A percentile compares a stretch with the other conserved stretches of the same genome.
Evolutionary conservation across 768 basidiomycete genomes (phyloP).

Genomic region (Amanita pseudoporphyria): DNA sequence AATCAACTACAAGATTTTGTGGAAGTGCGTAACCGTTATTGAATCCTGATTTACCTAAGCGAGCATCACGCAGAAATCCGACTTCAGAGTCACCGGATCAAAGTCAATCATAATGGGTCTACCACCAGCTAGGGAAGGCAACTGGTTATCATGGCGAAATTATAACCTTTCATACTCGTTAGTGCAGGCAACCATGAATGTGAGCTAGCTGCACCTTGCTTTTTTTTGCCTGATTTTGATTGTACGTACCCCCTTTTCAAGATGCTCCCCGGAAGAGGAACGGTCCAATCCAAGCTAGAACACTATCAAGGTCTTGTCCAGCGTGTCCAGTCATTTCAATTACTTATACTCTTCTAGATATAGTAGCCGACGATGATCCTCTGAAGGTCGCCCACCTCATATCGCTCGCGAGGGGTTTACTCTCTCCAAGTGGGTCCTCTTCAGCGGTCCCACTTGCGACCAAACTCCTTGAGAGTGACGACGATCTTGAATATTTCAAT

Average conservation of each 20-base stretch:
- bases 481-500: slow-evolving; percentile 15
- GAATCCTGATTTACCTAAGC: background rate
- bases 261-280: slow-evolving; percentile 34
- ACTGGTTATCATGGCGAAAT: slow-evolving; percentile 27
- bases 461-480: slow-evolving; percentile 20
- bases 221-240: background rate
- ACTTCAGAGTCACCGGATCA: slow-evolving; percentile 29
- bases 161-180: slow-evolving; percentile 34
- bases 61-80: slow-evolving; percentile 22
- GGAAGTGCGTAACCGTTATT: slow-evolving; percentile 21
- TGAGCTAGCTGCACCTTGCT: slow-evolving; percentile 9
- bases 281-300: slow-evolving; percentile 14
- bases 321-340: background rate
- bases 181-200: slow-evolving; percentile 25
- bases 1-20: slow-evolving; percentile 35
- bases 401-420: slow-evolving; percentile 26
- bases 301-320: slow-evolving; percentile 11
- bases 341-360: slow-evolving; percentile 9
- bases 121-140: slow-evolving; percentile 26
- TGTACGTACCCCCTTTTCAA: slow-evolving; percentile 11
- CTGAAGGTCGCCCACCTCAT: slow-evolving; percentile 28
- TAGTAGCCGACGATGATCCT: slow-evolving; percentile 14
- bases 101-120: slow-evolving; percentile 35
- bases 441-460: slow-evolving; percentile 22
- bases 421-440: slow-evolving; percentile 18